phyloP scores from a whole-genome alignment of 176 grass and related monocot genomes.

The Eremochloa ophiuroides region DNA sequence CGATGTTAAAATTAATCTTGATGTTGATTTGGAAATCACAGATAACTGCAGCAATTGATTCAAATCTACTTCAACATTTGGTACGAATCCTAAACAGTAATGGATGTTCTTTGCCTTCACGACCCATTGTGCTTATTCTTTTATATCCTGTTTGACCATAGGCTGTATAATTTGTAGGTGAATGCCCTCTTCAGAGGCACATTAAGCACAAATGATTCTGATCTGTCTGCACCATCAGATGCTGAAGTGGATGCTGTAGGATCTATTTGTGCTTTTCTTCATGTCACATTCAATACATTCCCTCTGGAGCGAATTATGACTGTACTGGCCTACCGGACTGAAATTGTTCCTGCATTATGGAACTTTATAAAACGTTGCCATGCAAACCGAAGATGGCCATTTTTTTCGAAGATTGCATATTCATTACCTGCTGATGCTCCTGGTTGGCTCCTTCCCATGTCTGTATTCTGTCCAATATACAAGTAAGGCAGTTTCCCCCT shows the following conservation, averaged over 20 bases:
- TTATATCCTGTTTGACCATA: slow-evolving; percentile 41
- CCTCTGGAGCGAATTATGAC: slow-evolving; percentile 74
- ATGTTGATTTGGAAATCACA: slow-evolving; percentile 71
- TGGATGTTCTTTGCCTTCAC: not conserved
- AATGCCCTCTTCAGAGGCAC: slow-evolving; percentile 74
- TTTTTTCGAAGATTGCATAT: slow-evolving; percentile 55
- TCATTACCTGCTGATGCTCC: slow-evolving; percentile 52
- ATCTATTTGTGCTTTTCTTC: slow-evolving; percentile 95
- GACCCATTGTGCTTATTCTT: slow-evolving; percentile 12
- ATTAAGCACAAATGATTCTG: slow-evolving; percentile 48
- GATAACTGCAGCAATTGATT: slow-evolving; percentile 83
- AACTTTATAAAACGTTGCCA: slow-evolving; percentile 85
- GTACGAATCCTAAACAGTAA: slow-evolving; percentile 32
- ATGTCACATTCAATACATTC: slow-evolving; percentile 75
- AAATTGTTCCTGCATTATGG: slow-evolving; percentile 92
- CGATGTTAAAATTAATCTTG: slow-evolving; percentile 49
- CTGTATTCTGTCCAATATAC: slow-evolving; percentile 98
- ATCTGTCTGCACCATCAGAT: slow-evolving; percentile 50
- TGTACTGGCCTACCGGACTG: slow-evolving; percentile 82
- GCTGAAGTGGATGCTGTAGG: slow-evolving; percentile 78
- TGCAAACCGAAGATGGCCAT: slow-evolving; percentile 78
- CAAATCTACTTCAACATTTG: slow-evolving; percentile 76
- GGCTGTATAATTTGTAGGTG: slow-evolving; percentile 53
- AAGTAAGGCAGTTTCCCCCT: slow-evolving; percentile 48
- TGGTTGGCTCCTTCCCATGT: slow-evolving; percentile 85